These are phyloP conservation scores for Vitellaria paradoxa DNA, from an alignment of 179 eudicot species.

Conservation along the genomic window DNA sequence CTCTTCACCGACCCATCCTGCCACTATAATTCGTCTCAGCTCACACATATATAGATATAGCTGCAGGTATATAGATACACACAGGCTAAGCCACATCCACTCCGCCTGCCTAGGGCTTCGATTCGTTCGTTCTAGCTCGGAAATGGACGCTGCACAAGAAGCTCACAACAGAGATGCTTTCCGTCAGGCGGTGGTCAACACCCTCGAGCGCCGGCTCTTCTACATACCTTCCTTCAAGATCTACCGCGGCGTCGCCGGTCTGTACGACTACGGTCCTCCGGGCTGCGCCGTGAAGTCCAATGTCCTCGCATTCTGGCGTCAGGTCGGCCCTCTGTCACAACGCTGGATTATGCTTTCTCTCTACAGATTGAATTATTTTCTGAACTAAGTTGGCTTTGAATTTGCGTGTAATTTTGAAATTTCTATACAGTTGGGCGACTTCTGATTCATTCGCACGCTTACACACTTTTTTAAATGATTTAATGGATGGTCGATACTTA, in stretches of 20 bases:
- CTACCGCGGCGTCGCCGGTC: conserved; percentile 85
- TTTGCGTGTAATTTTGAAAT: neutral
- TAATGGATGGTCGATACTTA: neutral
- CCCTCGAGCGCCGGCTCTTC: conserved; percentile 76
- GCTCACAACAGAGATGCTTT: conserved; percentile 59
- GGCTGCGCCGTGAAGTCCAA: conserved; percentile 86
- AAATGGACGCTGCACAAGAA: conserved; percentile 32
- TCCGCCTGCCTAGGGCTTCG: neutral
- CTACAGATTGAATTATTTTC: neutral
- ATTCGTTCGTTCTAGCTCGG: conserved; percentile 12
- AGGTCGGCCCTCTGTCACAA: conserved; percentile 32
- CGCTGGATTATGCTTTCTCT: neutral
- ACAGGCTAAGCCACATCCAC: neutral
- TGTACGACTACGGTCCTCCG: conserved; percentile 88
- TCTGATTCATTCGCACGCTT: neutral
- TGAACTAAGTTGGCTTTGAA: neutral
- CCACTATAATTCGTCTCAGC: neutral
- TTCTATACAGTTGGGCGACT: neutral
- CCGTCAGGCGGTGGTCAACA: conserved; percentile 58
- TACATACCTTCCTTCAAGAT: conserved; percentile 85
- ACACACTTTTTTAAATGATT: neutral
- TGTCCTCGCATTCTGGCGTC: conserved; percentile 91
- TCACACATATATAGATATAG: too few species aligned
- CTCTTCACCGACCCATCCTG: neutral
- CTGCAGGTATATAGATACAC: too few species aligned